Percentiles rank a stretch among this genome's conserved stretches.
These are phyloP conservation scores for Alloteropsis angusta DNA, from an alignment of 202 grass and related monocot species.

Conservation along the genomic window DNA sequence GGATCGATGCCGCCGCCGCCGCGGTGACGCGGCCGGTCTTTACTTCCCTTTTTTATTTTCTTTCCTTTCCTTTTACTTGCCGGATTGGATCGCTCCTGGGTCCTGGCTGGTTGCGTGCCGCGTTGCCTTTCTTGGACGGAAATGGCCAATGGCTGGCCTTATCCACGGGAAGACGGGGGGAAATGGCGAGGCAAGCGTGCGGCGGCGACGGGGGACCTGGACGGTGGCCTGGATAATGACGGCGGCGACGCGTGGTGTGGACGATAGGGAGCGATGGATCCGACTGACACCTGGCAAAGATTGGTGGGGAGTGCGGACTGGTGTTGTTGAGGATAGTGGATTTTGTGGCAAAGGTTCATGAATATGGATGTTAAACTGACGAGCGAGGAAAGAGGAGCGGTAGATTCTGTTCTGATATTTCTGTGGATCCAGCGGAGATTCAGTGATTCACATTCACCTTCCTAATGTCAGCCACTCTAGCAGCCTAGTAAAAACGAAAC, in stretches of 20 bases:
- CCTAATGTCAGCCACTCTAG: no score
- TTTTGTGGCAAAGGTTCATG: background rate
- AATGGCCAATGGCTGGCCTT: background rate
- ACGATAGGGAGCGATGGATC: background rate
- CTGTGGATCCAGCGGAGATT: background rate
- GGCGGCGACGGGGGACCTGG: background rate
- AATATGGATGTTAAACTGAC: background rate
- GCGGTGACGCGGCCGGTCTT: background rate
- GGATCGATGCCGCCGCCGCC: constrained; percentile 16
- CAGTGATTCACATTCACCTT: background rate
- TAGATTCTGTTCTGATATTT: no score
- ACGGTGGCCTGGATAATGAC: background rate
- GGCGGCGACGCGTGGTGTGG: background rate
- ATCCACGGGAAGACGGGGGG: constrained; percentile 9
- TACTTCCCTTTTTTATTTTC: background rate
- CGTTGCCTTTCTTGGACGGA: background rate
- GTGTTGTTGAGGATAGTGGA: background rate
- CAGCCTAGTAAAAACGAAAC: no score
- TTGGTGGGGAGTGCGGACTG: background rate
- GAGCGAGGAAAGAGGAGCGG: background rate
- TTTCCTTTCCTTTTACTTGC: constrained; percentile 16
- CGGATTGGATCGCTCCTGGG: constrained; percentile 17
- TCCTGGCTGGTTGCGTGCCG: constrained; percentile 19
- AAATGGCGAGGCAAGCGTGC: background rate
- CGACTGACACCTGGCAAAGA: background rate